Conservation (phyloP, 202 grass and related monocot species). For the Zoysia matrella region DNA sequence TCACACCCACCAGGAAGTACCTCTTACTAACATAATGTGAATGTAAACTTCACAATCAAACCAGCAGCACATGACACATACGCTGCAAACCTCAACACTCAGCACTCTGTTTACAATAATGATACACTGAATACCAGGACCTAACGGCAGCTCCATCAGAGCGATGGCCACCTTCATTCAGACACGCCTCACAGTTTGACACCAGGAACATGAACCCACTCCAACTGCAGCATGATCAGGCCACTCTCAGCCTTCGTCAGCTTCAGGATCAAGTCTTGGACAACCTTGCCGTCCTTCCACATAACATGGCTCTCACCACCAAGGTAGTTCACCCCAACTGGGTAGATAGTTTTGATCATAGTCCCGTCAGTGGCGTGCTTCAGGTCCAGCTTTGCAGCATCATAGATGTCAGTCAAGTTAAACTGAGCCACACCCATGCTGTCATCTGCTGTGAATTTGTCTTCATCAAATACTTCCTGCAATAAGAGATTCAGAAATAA, state of each 20-base stretch:
- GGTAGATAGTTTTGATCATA: slow-evolving; percentile 64
- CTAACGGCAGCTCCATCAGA: slow-evolving; percentile 37
- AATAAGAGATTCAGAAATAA: slow-evolving; percentile 29
- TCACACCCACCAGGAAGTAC: slow-evolving; percentile 33
- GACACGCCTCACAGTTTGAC: slow-evolving; percentile 44
- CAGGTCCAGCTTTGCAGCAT: slow-evolving; percentile 67
- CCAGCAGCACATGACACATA: slow-evolving; percentile 16
- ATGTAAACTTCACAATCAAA: slow-evolving; percentile 7
- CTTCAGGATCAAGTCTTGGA: slow-evolving; percentile 77
- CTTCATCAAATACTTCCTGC: slow-evolving; percentile 94
- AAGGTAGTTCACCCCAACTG: slow-evolving; percentile 71
- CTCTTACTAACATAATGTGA: background rate
- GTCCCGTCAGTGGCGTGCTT: slow-evolving; percentile 54
- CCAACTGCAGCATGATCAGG: slow-evolving; percentile 78
- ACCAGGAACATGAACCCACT: slow-evolving; percentile 78
- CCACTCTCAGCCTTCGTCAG: slow-evolving; percentile 76
- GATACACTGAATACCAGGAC: slow-evolving; percentile 26
- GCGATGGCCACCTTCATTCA: background rate
- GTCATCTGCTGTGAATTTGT: slow-evolving; percentile 84
- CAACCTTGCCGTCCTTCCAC: slow-evolving; percentile 70
- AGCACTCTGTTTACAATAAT: slow-evolving; percentile 27
- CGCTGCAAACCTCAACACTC: slow-evolving; percentile 1
- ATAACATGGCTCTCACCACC: slow-evolving; percentile 71
- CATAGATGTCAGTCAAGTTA: slow-evolving; percentile 66
- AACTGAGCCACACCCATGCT: slow-evolving; percentile 78